Conservation (phyloP, 176 grass and related monocot genomes). For the Puccinellia tenuiflora region DNA sequence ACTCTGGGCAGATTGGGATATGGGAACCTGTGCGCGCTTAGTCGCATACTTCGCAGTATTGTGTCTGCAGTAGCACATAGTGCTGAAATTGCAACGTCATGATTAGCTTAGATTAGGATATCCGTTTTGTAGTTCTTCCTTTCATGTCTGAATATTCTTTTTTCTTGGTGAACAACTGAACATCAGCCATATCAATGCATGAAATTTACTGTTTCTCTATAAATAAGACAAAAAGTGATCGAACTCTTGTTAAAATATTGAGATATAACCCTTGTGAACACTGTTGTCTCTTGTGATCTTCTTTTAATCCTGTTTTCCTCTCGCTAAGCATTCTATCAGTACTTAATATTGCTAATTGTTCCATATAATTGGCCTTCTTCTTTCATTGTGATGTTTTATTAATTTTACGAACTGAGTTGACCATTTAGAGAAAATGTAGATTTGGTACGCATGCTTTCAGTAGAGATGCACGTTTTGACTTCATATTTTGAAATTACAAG, state of each 20-base stretch:
- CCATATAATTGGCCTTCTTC: not conserved
- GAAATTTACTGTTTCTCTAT: too few relatives aligned
- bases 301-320: not conserved
- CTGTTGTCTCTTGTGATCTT: not conserved
- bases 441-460: not conserved
- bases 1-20: not conserved
- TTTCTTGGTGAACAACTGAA: not conserved
- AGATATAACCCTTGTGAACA: not conserved
- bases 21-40: not conserved
- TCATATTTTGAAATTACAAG: not conserved
- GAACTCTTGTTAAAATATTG: too few relatives aligned
- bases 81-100: not conserved
- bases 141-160: not conserved
- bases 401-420: not conserved
- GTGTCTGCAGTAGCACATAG: not conserved
- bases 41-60: not conserved
- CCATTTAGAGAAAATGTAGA: not conserved
- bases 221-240: too few relatives aligned
- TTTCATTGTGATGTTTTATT: not conserved
- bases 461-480: not conserved
- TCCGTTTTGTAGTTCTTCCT: not conserved
- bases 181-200: not conserved
- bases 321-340: not conserved
- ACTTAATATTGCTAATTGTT: not conserved
- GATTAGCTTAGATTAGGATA: not conserved